Evolutionary conservation across 1,284 basidiomycete species (phyloP), one percentile per base, ranked within the genome.

Genomic region (Sanguinoderma infundibulare): DNA sequence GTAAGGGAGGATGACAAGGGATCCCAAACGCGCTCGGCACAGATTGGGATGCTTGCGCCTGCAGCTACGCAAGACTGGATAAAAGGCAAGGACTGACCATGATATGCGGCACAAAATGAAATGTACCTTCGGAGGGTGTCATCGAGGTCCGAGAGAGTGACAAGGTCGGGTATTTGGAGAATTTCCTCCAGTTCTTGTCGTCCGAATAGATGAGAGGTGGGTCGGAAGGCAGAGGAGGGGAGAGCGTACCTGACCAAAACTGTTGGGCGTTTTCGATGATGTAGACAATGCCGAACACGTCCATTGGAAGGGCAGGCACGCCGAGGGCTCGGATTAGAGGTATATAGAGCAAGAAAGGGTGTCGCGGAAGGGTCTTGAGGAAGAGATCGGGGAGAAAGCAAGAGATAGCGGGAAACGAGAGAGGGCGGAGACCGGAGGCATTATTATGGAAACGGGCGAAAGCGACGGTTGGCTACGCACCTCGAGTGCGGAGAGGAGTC

Each of bases 121-220:
- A 95, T 78, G 74, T 90, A 96, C 68, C 90, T 85, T 66, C 86
- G 79, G 50, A 98, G 74, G 0, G 92, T 86, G 35, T 87, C 84
- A 74, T 98, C 95, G 14, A 98, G 82, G 65, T 87, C 80, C 7
- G 83, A 83, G 10, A 98, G 80, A 0, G 88, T 91, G 9, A 87
- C 81, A 62, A 87, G 83, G 42, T 82, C 82, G 1, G 90, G 86
- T 12, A 95, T 76, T 46, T 79, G 79, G 36, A 95, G 73, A n/a
- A 92, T 85, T 57, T 94, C 92, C 55, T 96, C 94, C 44, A 97
- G 82, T 74, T 97, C 95, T 95, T 38, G 15, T 42, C 5, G 4
- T 47, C 10, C 17, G 28, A 32, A 20, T 3, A n/a, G 9, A 47
- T 32, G 46, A 24, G 40, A 42, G 5, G 34, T n/a, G 9, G 55